These are phyloP conservation scores for Corylus americana DNA, from an alignment of 306 rosid species.

Conservation along the genomic window DNA sequence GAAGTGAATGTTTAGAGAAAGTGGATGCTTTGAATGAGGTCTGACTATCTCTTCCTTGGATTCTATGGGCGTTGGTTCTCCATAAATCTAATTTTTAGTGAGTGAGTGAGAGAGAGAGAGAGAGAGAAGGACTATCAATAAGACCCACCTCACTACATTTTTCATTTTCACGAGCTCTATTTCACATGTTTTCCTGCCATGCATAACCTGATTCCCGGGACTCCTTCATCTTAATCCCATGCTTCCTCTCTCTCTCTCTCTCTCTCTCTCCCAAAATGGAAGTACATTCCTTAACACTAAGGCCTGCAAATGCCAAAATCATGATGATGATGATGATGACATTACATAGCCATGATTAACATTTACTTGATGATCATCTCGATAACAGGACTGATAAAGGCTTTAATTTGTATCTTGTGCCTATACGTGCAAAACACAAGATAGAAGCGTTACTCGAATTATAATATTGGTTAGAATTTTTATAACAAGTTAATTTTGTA, in stretches of 20 bases:
- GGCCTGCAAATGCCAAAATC: neutral
- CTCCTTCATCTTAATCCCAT: conserved; percentile 50
- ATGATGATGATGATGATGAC: neutral
- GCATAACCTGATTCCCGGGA: conserved; percentile 77
- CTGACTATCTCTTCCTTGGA: conserved; percentile 52
- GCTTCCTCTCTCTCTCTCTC: conserved; percentile 13
- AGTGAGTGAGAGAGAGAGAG: conserved; percentile 23
- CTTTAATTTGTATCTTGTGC: too few species aligned
- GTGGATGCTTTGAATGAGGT: conserved; percentile 46
- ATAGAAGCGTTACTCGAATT: neutral
- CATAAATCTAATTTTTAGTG: conserved; percentile 3
- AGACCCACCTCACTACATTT: conserved; percentile 71
- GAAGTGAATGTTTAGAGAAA: conserved; percentile 15
- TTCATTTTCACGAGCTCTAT: conserved; percentile 68
- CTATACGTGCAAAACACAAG: too few species aligned
- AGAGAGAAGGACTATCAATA: conserved; percentile 24
- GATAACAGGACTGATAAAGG: too few species aligned
- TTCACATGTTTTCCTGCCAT: conserved; percentile 83
- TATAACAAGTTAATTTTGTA: neutral
- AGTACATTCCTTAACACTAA: neutral
- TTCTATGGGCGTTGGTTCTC: conserved; percentile 38
- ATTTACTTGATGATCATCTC: neutral
- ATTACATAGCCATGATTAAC: neutral
- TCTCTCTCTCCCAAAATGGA: neutral
- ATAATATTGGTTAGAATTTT: neutral